Conservation (phyloP, 345 rosid genomes). For the Sonneratia alba region DNA sequence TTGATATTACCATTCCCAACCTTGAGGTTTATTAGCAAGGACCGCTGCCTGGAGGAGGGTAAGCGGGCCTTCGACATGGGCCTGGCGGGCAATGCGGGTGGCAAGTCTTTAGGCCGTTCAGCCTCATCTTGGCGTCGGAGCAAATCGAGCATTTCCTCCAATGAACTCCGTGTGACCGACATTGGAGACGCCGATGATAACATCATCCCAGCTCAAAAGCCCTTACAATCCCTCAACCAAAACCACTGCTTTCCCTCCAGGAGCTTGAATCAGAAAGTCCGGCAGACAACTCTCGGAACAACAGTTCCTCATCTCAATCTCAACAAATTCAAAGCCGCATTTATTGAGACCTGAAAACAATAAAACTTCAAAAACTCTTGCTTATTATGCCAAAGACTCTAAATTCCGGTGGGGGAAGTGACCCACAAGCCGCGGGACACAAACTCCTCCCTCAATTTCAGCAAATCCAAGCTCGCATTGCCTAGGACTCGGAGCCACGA, state of each 20-base stretch:
- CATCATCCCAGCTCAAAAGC: slow-evolving; percentile 29
- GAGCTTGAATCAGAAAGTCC: not conserved
- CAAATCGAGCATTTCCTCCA: slow-evolving; percentile 91
- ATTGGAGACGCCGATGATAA: slow-evolving; percentile 68
- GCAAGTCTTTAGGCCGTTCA: slow-evolving; percentile 65
- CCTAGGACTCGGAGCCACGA: not conserved
- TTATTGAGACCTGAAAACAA: not conserved
- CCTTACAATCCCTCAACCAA: not conserved
- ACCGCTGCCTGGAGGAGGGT: slow-evolving; percentile 63
- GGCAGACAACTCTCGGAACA: not conserved
- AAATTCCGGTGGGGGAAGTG: not conserved
- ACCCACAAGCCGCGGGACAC: not conserved
- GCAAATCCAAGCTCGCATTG: not conserved
- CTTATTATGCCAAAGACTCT: not conserved
- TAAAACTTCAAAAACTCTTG: not conserved
- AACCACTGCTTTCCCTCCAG: not conserved
- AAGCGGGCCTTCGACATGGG: slow-evolving; percentile 75
- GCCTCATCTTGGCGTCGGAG: slow-evolving; percentile 59
- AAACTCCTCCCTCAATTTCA: not conserved
- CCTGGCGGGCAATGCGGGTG: slow-evolving; percentile 86
- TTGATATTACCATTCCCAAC: slow-evolving; percentile 22
- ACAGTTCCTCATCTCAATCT: not conserved
- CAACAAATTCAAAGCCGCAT: not conserved
- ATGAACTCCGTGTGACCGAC: slow-evolving; percentile 59
- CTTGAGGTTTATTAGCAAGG: slow-evolving; percentile 52